These are phyloP conservation scores for Paraglomus brasilianum DNA, from an alignment of 192 early-diverging fungal species.

Conservation along the genomic window DNA sequence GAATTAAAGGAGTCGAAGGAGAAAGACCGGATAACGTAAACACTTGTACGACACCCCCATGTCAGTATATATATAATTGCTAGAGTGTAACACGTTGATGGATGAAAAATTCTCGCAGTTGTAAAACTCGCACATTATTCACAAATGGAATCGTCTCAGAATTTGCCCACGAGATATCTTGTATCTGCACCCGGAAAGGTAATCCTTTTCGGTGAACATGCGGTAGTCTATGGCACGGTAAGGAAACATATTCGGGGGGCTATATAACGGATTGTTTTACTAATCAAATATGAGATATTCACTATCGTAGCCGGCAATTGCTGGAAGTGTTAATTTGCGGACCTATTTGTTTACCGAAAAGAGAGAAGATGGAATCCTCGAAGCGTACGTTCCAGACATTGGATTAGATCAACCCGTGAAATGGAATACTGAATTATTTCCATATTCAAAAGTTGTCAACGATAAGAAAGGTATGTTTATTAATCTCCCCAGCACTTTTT, in stretches of 20 bases:
- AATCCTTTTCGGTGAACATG: slow-evolving; percentile 98
- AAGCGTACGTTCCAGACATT: slow-evolving; percentile 65
- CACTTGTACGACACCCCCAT: too few species aligned
- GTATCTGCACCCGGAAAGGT: slow-evolving; percentile 93
- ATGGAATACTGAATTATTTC: slow-evolving; percentile 37
- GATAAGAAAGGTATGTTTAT: background rate
- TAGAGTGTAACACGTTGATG: too few species aligned
- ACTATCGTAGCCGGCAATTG: slow-evolving; percentile 68
- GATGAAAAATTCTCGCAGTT: too few species aligned
- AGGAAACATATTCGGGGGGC: background rate
- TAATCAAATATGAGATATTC: too few species aligned
- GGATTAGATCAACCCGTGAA: slow-evolving; percentile 36
- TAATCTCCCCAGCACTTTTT: too few species aligned
- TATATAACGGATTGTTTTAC: background rate
- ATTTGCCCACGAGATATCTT: slow-evolving; percentile 24
- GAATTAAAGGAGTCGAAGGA: too few species aligned
- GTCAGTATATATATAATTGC: too few species aligned
- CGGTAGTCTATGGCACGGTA: slow-evolving; percentile 91
- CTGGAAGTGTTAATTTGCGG: slow-evolving; percentile 76
- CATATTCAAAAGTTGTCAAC: background rate
- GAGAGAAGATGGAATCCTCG: slow-evolving; percentile 44
- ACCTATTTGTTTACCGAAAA: slow-evolving; percentile 65
- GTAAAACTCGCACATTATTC: too few species aligned
- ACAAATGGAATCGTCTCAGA: too few species aligned
- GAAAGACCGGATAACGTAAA: too few species aligned